These are phyloP conservation scores for Coix lacrymajobi DNA, from an alignment of 176 grass and related monocot genomes.

Conservation along the genomic window DNA sequence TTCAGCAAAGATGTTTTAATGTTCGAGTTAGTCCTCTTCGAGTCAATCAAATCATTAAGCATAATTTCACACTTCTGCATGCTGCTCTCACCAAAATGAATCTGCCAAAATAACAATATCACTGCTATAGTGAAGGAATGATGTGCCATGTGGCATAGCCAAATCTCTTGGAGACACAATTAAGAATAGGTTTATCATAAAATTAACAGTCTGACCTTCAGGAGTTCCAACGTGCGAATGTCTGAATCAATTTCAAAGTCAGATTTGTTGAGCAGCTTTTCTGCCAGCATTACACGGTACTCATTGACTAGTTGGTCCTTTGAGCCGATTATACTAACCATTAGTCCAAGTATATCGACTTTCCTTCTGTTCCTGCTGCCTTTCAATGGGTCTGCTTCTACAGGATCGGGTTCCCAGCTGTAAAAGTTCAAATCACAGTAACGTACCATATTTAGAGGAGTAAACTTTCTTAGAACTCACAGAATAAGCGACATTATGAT, in stretches of 20 bases:
- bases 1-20: conserved; percentile 82
- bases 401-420: conserved; percentile 95
- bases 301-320: conserved; percentile 96
- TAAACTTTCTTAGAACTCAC: background rate
- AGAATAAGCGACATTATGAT: background rate
- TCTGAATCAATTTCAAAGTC: conserved; percentile 99
- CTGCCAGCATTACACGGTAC: conserved; percentile 95
- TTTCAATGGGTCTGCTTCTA: conserved; percentile 86
- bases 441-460: background rate
- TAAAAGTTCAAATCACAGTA: conserved; percentile 23
- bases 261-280: conserved; percentile 91
- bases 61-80: conserved; percentile 99
- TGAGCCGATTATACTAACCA: conserved; percentile 95
- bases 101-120: conserved; percentile 50
- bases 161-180: conserved; percentile 18
- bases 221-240: conserved; percentile 94
- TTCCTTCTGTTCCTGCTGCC: conserved; percentile 91
- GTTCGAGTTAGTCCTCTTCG: conserved; percentile 95
- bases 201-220: conserved; percentile 66
- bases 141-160: background rate
- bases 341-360: conserved; percentile 93
- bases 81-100: conserved; percentile 96
- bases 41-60: conserved; percentile 98
- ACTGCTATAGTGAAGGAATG: conserved; percentile 14
- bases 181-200: background rate